Percentiles rank a stretch among this genome's conserved stretches.
Conservation (phyloP, 2,329 filamentous ascomycete species). For the Emergomyces pasteurianus region DNA sequence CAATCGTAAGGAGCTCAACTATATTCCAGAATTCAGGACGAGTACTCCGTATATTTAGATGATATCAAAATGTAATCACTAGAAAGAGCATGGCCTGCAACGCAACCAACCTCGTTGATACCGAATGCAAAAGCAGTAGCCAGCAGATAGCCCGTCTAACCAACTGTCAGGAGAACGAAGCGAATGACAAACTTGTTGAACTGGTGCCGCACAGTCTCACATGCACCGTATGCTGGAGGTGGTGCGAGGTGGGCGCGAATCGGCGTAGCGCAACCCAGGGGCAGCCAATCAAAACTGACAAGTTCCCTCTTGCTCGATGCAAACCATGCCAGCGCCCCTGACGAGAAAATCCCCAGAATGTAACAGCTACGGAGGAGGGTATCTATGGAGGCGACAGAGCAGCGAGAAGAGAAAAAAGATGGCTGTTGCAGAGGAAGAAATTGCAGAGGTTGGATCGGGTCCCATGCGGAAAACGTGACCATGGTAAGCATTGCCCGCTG, state of each 20-base stretch:
- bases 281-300: not conserved
- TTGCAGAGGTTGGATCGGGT: no score
- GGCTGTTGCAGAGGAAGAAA: not conserved
- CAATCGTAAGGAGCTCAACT: not conserved
- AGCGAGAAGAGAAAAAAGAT: not conserved
- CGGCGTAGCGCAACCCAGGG: not conserved
- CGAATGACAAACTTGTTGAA: not conserved
- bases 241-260: not conserved
- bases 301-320: not conserved
- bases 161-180: not conserved
- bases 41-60: not conserved
- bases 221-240: not conserved
- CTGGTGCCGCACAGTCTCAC: not conserved
- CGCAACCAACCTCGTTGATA: not conserved
- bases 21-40: not conserved
- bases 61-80: not conserved
- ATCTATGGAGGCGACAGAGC: not conserved
- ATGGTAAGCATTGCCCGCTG: not conserved
- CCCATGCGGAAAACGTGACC: not conserved
- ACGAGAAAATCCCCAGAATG: not conserved
- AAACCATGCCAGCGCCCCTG: not conserved
- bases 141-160: not conserved
- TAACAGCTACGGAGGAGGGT: not conserved
- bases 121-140: not conserved
- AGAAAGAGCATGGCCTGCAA: not conserved